Conservation (phyloP, 2,329 filamentous ascomycete species). For the Graphilbum ipis-grandicollis region DNA sequence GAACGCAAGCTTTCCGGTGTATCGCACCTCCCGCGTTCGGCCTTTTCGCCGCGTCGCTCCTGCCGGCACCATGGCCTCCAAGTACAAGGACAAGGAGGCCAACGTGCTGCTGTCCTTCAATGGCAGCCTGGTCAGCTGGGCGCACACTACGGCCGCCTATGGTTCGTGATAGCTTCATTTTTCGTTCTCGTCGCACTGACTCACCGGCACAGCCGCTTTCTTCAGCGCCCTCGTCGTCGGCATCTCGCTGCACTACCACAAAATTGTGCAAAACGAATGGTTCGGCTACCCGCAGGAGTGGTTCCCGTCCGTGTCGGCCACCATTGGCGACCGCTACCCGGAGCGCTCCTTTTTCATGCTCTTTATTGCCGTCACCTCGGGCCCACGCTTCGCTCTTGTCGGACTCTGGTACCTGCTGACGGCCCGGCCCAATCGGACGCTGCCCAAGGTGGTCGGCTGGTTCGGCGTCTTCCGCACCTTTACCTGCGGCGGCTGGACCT, state of each 20-base stretch:
- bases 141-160: slow-evolving; percentile 74
- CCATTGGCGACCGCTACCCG: slow-evolving; percentile 92
- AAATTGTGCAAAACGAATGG: slow-evolving; percentile 95
- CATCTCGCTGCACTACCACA: slow-evolving; percentile 71
- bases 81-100: slow-evolving; percentile 48
- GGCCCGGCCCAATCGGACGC: slow-evolving; percentile 50
- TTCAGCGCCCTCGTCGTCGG: slow-evolving; percentile 72
- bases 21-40: not conserved
- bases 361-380: slow-evolving; percentile 91
- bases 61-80: slow-evolving; percentile 11
- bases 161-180: slow-evolving; percentile 25
- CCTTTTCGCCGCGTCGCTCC: not conserved
- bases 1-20: not conserved
- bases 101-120: slow-evolving; percentile 49
- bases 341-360: slow-evolving; percentile 94
- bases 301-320: slow-evolving; percentile 92
- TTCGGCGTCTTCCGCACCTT: slow-evolving; percentile 77
- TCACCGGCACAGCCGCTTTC: slow-evolving; percentile 49
- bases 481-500: slow-evolving; percentile 95
- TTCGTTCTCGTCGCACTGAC: not conserved
- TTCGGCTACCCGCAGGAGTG: slow-evolving; percentile 90
- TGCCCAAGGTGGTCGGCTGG: slow-evolving; percentile 67
- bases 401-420: slow-evolving; percentile 86
- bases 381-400: slow-evolving; percentile 80
- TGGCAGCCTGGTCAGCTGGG: slow-evolving; percentile 79